Base-by-base conservation (phyloP, 768 basidiomycete species). In the Cystobasidium tubakii region DNA sequence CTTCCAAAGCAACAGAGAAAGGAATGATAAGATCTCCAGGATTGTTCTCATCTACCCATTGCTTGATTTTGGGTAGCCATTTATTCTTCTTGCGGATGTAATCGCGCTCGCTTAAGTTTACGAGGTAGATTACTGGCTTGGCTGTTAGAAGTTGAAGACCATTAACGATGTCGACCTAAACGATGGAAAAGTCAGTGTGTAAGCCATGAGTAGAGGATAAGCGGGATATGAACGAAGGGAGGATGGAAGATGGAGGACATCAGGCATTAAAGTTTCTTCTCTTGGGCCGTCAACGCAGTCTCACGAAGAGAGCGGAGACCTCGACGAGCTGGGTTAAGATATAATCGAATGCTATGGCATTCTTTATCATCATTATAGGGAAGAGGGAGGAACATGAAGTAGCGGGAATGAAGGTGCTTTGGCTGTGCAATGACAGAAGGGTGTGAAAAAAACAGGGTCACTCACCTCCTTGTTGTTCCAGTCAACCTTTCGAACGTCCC, bases 1-100 rank as follows among this genome's bases (percentile, higher is more conserved):
- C 92, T 81, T 99, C 96, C 55, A 97, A 84, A 4, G 94, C 87
- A 66, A 99, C 96, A 33, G 92, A 94, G 85, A 98, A 97, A 15
- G 96, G 96, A 77, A 99, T 95, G 75, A 99, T 86, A 21, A 88
- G 87, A 79, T 99, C 96, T 65, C 96, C 96, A 1, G 95, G 88
- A 84, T 96, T 97, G 83, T 98, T 86, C 80, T 88, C 86, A 83
- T 97, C 94, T 79, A 99, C 95, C 96, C 96, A 99, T n/a, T 42
- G 19, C 34, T 73, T 39, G 50, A 43, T 65, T n/a, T 73, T 72
- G 57, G 39, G 53, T 15, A 65, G 23, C 94, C 96, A 98, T 85
- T 97, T 98, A 84, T 97, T 98, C 87, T 97, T 98, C 83, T 97
- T 98, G 76, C 96, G 88, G 74, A 91, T 83, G 79, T 90, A 99